Percentiles rank a stretch among this genome's conserved stretches.
phyloP scores from a whole-genome alignment of 2,329 filamentous ascomycete genomes.

The Fusarium sp. region DNA sequence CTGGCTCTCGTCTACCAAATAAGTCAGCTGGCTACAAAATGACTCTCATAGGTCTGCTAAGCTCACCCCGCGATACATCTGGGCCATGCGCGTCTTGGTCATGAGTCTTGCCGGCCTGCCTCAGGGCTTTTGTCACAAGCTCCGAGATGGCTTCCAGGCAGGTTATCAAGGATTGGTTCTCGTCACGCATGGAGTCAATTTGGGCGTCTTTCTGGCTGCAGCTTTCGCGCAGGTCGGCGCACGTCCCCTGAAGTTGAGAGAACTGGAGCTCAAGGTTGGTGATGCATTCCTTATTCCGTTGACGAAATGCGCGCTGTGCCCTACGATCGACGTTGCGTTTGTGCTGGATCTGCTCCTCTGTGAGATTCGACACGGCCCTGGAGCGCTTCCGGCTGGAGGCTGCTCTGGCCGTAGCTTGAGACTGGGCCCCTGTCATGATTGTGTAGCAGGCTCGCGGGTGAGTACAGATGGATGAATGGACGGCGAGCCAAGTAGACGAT shows the following conservation, averaged over 20 bases:
- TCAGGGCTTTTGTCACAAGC: not conserved
- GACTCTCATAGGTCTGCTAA: not conserved
- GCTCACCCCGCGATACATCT: not conserved
- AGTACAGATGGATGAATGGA: not conserved
- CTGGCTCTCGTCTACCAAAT: not conserved
- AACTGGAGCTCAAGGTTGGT: not conserved
- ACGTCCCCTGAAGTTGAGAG: not conserved
- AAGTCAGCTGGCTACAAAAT: not conserved
- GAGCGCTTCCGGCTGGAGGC: not conserved
- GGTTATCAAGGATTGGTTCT: not conserved
- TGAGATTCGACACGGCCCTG: not conserved
- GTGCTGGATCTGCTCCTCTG: not conserved
- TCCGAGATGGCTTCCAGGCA: not conserved
- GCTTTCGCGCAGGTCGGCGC: not conserved
- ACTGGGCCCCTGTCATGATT: not conserved
- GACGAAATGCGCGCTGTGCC: not conserved
- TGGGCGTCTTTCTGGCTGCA: not conserved
- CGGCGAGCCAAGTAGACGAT: not conserved
- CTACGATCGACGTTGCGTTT: not conserved
- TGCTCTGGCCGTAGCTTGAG: not conserved
- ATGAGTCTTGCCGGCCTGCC: not conserved
- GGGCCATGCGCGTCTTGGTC: not conserved
- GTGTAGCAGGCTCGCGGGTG: no score
- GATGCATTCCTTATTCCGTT: not conserved
- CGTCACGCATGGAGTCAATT: not conserved